These are phyloP conservation scores for Bacterosira constricta DNA, from an alignment of 108 stramenopile species.

Conservation along the genomic window DNA sequence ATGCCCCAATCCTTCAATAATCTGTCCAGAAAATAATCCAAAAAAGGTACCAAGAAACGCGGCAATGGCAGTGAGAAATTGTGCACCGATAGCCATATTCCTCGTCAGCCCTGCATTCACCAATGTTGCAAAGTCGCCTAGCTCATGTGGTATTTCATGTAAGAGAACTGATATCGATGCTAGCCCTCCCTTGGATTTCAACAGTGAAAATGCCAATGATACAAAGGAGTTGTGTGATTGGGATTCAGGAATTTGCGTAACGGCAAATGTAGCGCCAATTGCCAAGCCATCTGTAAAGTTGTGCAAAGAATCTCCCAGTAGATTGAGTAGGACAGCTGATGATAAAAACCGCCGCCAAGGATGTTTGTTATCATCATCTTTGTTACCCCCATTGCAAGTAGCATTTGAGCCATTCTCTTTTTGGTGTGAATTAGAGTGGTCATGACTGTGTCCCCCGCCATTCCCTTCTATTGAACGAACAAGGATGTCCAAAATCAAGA, in stretches of 20 bases:
- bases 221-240: background rate
- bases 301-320: constrained; percentile 86
- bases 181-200: constrained; percentile 72
- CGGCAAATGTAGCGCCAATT: constrained; percentile 84
- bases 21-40: constrained; percentile 54
- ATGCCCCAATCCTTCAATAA: constrained; percentile 44
- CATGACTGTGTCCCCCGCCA: constrained; percentile 30
- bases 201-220: constrained; percentile 27
- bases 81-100: constrained; percentile 76
- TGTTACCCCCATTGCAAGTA: constrained; percentile 6
- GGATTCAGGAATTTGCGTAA: constrained; percentile 22
- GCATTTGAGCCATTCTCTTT: constrained; percentile 2
- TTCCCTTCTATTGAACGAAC: constrained; percentile 54
- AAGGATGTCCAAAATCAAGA: constrained; percentile 74
- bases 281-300: constrained; percentile 86
- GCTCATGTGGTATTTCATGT: constrained; percentile 92
- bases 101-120: constrained; percentile 74
- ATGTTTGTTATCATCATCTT: constrained; percentile 16
- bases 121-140: constrained; percentile 88
- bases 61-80: constrained; percentile 85
- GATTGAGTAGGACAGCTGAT: constrained; percentile 72
- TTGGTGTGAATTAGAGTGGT: constrained; percentile 24
- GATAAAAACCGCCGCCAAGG: constrained; percentile 28
- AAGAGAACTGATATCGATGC: constrained; percentile 83
- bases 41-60: constrained; percentile 83